Evolutionary conservation across 805 yeast genomes (phyloP), one percentile per base, ranked within the genome.

Genomic region (Starmerella davenportii): DNA sequence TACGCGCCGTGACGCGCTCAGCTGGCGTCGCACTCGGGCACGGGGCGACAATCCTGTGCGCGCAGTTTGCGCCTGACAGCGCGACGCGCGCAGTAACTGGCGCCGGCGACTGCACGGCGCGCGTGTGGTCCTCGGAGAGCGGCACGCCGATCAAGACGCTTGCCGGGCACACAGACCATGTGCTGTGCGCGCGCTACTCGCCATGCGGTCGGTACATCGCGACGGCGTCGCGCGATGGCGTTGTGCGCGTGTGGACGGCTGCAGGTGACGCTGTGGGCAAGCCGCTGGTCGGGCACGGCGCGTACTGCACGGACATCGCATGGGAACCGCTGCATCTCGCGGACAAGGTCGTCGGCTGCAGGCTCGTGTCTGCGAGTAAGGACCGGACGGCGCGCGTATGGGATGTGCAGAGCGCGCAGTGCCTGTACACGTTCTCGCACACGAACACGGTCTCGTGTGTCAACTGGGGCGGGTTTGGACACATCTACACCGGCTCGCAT

Each of bases 121-220:
- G 96, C 54, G 70, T 87, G 35, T 90, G 98, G 98, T 95, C 85
- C 59, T 79, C 94, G 57, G 76, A 82, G 51, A 85, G 96, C 0
- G 90, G 81, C 48, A 90, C 98, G 0, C 94, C 95, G 7, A 63
- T 76, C 53, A 69, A 72, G 44, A 80, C 93, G 0, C 61, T 90
- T 38, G 52, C 65, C 4, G 96, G 96, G 1, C 98, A 90, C 53
- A 63, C 72, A 9, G 82, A 85, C 61, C 90, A 95, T 95, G 96
- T 90, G 5, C 62, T 90, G 34, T 78, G 93, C 56, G 94, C 79
- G 5, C 64, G 79, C 2, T 90, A 92, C 76, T 77, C 92, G 17
- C 95, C 98, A 3, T 79, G 81, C 57, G 96, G 94, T 20, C 74
- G 74, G 44, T 66, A 76, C 52, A 72, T 90, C 35, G 98, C 98